phyloP scores from a whole-genome alignment of 768 basidiomycete genomes.

The Suillus decipiens region DNA sequence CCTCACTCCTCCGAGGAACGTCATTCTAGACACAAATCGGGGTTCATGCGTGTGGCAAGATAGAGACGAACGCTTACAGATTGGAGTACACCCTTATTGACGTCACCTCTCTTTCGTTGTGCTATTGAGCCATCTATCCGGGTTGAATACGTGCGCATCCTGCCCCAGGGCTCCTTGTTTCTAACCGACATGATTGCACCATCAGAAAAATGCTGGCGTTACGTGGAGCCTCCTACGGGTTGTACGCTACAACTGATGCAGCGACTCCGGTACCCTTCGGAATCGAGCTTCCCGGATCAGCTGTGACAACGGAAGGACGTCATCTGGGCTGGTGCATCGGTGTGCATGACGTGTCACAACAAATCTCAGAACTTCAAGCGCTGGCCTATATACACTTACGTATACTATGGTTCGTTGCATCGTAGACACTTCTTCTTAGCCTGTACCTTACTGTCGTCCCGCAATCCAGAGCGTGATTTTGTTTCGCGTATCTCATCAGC shows the following conservation, averaged over 20 bases:
- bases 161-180: conserved; percentile 32
- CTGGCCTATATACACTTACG: too few relatives aligned
- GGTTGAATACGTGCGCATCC: conserved; percentile 33
- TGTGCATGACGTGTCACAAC: conserved; percentile 54
- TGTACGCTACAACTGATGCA: conserved; percentile 54
- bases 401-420: too few relatives aligned
- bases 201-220: neutral
- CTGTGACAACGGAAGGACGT: conserved; percentile 58
- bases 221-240: conserved; percentile 39
- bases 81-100: conserved; percentile 31
- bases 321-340: conserved; percentile 52
- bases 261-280: conserved; percentile 53
- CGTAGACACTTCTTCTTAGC: too few relatives aligned
- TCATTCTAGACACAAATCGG: conserved; percentile 25
- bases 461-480: too few relatives aligned
- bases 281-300: conserved; percentile 52
- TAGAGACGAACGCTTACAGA: conserved; percentile 21
- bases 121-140: conserved; percentile 29
- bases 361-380: conserved; percentile 47
- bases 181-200: conserved; percentile 16
- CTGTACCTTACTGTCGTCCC: too few relatives aligned
- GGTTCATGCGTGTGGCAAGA: neutral
- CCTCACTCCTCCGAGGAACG: conserved; percentile 27
- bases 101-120: conserved; percentile 15
- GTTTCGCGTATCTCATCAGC: too few relatives aligned